phyloP scores from a whole-genome alignment of 768 basidiomycete species.

The Tulasnella calospora region DNA sequence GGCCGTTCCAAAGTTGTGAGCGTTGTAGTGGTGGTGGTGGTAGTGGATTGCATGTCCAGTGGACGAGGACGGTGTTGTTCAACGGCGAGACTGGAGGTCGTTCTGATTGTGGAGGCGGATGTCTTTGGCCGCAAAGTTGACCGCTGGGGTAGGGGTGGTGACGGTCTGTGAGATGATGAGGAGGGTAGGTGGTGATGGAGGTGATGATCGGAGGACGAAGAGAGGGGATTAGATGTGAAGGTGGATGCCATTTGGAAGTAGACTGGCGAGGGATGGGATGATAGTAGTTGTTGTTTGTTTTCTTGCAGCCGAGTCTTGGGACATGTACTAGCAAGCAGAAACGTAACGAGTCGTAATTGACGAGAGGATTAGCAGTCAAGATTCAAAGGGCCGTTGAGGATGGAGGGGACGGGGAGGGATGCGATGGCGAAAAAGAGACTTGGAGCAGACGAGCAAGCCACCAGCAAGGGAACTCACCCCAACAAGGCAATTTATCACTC shows the following conservation, averaged over 20 bases:
- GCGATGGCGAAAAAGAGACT: not conserved
- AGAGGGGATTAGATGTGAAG: not conserved
- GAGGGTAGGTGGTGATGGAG: not conserved
- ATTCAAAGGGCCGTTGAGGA: not conserved
- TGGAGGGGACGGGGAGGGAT: not conserved
- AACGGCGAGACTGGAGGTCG: not conserved
- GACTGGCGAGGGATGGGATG: not conserved
- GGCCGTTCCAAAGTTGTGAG: conserved; percentile 17
- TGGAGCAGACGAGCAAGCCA: not conserved
- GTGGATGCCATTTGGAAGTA: not conserved
- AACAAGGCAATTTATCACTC: conserved; percentile 10
- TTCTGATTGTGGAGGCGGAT: conserved; percentile 17
- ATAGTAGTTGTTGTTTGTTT: not conserved
- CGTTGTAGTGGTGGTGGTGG: not conserved
- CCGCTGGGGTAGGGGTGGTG: not conserved
- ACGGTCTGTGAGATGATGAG: not conserved
- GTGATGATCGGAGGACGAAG: conserved; percentile 8
- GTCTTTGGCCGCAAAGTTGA: conserved; percentile 18
- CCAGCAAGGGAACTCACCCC: not conserved
- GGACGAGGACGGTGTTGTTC: not conserved
- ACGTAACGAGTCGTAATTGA: not conserved
- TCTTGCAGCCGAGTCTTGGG: not conserved
- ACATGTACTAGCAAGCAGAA: not conserved
- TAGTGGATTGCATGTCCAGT: not conserved
- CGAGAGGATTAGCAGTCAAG: not conserved